Evolutionary conservation across 768 basidiomycete species (phyloP), one percentile per base, ranked within the genome.

Genomic region (Lactarius akahatsu): DNA sequence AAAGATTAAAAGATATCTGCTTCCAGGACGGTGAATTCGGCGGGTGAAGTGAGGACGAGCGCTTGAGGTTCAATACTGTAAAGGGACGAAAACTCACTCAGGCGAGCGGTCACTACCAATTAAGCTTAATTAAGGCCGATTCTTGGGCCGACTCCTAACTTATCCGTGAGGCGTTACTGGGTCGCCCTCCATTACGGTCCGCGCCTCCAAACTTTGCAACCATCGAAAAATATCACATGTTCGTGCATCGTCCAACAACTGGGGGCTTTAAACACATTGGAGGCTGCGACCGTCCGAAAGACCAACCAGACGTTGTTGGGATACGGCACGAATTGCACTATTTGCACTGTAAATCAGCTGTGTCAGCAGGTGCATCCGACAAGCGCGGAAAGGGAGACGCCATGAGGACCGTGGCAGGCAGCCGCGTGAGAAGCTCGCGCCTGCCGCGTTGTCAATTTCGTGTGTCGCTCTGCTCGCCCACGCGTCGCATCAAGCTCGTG

Each of bases 401-500:
- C 26, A 92, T 83, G 69, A 96, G 82, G 28, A 97, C 80, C 8
- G 87, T 76, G 23, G 85, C 82, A 61, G 94, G 82, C 59, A 98
- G 86, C 60, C 86, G 80, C 3, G 81, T 77, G 55, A 86, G 15
- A 40, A 15, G 38, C 77, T 98, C 96, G 60, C 95, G 20, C 43
- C 3, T n/a, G 81, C 88, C 95, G 96, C 16, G 87, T 32, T 77
- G 73, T 96, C 96, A 69, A 96, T 86, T 92, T 89, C 68, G 96
- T 80, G 77, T 88, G 94, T 43, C 20, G 43, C 8, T 88, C 79
- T 41, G 89, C 85, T 52, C 91, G 80, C 65, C 92, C 36, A 3
- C 36, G 11, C 36, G 36, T 7, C 11, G 36, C 11, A 80, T 75
- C 66, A 78, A 80, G 70, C 73, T 78, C 63, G 72, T 73, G 69